Evolutionary conservation across 495 filamentous ascomycete species (phyloP).

Genomic region (Lasiosphaeriaceae sp.): DNA sequence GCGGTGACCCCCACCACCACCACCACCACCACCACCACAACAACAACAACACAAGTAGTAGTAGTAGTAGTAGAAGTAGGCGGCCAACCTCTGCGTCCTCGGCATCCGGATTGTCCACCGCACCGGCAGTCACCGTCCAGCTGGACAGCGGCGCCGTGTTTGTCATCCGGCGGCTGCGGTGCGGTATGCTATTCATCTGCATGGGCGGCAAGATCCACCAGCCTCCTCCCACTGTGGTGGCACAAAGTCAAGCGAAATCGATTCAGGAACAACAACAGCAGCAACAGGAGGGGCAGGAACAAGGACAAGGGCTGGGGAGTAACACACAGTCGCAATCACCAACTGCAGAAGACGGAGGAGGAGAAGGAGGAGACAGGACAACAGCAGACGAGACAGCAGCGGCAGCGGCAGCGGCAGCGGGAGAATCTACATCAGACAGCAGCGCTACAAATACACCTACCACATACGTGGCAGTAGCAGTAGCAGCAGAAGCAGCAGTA

Average conservation of each 20-base stretch:
- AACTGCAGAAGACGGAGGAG: neutral
- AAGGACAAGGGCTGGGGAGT: too few relatives aligned
- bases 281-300: neutral
- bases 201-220: slow-evolving; percentile 34
- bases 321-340: neutral
- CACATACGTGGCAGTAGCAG: too few relatives aligned
- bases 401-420: neutral
- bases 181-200: slow-evolving; percentile 51
- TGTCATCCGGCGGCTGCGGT: slow-evolving; percentile 42
- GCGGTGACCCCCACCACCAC: slow-evolving; percentile 5
- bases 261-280: too few relatives aligned
- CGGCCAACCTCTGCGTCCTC: neutral
- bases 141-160: slow-evolving; percentile 41
- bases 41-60: slow-evolving; percentile 7
- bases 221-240: too few relatives aligned
- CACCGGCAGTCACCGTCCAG: slow-evolving; percentile 42
- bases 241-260: too few relatives aligned
- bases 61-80: neutral
- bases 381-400: neutral
- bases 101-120: neutral
- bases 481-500: neutral
- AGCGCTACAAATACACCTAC: too few relatives aligned
- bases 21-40: neutral
- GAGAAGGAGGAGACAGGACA: neutral
- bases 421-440: too few relatives aligned